A percentile compares a stretch with the other conserved stretches of the same genome.
phyloP scores from a whole-genome alignment of 371 early-diverging fungal species.

The Rhizomucor pusillus region DNA sequence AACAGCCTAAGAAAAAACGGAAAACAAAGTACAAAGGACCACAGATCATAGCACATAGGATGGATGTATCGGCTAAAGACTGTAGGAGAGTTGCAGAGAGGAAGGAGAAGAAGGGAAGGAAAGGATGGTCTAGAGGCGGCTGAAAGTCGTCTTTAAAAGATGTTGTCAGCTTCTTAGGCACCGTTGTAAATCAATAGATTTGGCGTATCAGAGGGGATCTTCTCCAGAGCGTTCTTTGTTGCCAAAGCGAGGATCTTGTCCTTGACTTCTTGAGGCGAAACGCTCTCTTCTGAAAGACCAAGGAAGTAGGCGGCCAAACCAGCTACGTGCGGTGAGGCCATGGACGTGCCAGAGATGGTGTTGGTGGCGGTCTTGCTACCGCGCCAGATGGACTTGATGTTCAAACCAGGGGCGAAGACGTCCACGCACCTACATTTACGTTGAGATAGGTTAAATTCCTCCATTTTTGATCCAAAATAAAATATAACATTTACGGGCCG shows the following conservation, averaged over 20 bases:
- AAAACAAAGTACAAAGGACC: too few relatives aligned
- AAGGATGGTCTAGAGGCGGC: too few relatives aligned
- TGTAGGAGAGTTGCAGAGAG: too few relatives aligned
- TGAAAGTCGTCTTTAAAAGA: too few relatives aligned
- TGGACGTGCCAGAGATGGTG: conserved; percentile 94
- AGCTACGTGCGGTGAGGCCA: conserved; percentile 90
- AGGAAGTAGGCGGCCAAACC: conserved; percentile 94
- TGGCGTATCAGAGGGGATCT: conserved; percentile 61
- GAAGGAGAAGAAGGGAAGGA: too few relatives aligned
- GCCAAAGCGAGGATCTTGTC: conserved; percentile 57
- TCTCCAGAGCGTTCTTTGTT: conserved; percentile 61
- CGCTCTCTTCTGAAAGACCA: conserved; percentile 43
- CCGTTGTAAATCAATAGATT: conserved; percentile 79
- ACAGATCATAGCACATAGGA: too few relatives aligned
- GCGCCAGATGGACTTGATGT: conserved; percentile 87
- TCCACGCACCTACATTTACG: too few relatives aligned
- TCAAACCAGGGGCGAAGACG: conserved; percentile 92
- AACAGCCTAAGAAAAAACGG: too few relatives aligned
- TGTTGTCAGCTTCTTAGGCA: conserved; percentile 1
- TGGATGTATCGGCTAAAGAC: too few relatives aligned
- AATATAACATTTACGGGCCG: too few relatives aligned
- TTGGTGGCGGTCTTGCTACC: conserved; percentile 74
- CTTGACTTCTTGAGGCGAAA: conserved; percentile 69
- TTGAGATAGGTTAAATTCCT: too few relatives aligned
- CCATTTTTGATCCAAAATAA: too few relatives aligned